These are phyloP conservation scores for Alternaria arbusti DNA, from an alignment of 2,329 filamentous ascomycete genomes.

Conservation along the genomic window DNA sequence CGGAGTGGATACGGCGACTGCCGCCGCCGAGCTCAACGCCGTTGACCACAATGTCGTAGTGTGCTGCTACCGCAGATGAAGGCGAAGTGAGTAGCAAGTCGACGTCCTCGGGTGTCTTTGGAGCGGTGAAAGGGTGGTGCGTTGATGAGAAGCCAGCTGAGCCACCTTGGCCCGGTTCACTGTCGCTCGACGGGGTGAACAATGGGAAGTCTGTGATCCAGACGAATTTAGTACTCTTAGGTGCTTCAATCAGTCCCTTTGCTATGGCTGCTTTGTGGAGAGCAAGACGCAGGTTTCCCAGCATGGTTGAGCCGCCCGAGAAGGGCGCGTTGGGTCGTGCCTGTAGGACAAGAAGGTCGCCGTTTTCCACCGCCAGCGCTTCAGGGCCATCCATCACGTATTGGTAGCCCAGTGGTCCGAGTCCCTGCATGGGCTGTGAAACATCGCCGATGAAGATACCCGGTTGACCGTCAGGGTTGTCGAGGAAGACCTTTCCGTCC, in stretches of 20 bases:
- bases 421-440: constrained; percentile 74
- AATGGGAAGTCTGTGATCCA: constrained; percentile 94
- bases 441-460: constrained; percentile 79
- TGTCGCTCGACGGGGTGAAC: constrained; percentile 74
- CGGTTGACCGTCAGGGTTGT: constrained; percentile 78
- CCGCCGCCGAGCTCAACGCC: constrained; percentile 94
- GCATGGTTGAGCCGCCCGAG: constrained; percentile 72
- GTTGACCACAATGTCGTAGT: constrained; percentile 96
- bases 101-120: constrained; percentile 73
- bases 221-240: constrained; percentile 68
- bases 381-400: constrained; percentile 65
- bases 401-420: constrained; percentile 79
- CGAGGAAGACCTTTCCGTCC: constrained; percentile 62
- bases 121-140: constrained; percentile 95
- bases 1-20: constrained; percentile 87
- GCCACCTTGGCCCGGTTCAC: constrained; percentile 80
- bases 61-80: constrained; percentile 76
- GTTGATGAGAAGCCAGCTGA: constrained; percentile 81
- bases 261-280: constrained; percentile 73
- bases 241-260: constrained; percentile 62
- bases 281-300: constrained; percentile 75
- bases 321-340: constrained; percentile 72
- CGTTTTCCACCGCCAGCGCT: constrained; percentile 61
- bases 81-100: constrained; percentile 76
- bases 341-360: constrained; percentile 82